A percentile compares a stretch with the other conserved stretches of the same genome.
Evolutionary conservation across 371 early-diverging fungal species (phyloP).

Genomic region (Haplosporangium sp.): DNA sequence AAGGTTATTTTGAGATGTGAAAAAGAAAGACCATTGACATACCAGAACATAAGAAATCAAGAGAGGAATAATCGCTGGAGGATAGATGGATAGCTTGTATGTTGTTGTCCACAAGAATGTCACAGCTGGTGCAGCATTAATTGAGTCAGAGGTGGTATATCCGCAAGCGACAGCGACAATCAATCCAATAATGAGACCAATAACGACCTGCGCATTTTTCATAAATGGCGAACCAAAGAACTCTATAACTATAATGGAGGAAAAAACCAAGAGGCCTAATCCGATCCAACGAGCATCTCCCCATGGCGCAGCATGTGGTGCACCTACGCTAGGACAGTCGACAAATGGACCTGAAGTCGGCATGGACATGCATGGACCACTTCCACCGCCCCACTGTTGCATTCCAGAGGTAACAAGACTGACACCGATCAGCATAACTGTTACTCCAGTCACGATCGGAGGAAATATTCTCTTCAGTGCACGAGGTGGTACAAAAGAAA

Average conservation of each 20-base stretch:
- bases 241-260: constrained; percentile 69
- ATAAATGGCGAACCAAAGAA: constrained; percentile 74
- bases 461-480: constrained; percentile 67
- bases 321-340: constrained; percentile 65
- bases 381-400: constrained; percentile 71
- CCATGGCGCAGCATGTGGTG: constrained; percentile 73
- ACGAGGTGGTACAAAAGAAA: constrained; percentile 69
- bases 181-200: constrained; percentile 71
- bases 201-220: constrained; percentile 71
- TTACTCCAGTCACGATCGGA: constrained; percentile 70
- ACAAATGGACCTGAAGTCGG: constrained; percentile 55
- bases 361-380: constrained; percentile 57
- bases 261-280: constrained; percentile 71
- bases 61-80: constrained; percentile 72
- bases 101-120: constrained; percentile 72
- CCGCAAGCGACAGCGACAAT: constrained; percentile 72
- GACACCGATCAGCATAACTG: constrained; percentile 70
- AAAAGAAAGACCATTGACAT: background rate
- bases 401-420: constrained; percentile 65
- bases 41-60: constrained; percentile 60
- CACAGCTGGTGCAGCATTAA: constrained; percentile 63
- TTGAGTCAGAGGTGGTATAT: constrained; percentile 63
- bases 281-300: constrained; percentile 71
- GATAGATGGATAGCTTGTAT: constrained; percentile 68
- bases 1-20: background rate